phyloP scores from a whole-genome alignment of 192 early-diverging fungal genomes.

The Coemansia sp. region DNA sequence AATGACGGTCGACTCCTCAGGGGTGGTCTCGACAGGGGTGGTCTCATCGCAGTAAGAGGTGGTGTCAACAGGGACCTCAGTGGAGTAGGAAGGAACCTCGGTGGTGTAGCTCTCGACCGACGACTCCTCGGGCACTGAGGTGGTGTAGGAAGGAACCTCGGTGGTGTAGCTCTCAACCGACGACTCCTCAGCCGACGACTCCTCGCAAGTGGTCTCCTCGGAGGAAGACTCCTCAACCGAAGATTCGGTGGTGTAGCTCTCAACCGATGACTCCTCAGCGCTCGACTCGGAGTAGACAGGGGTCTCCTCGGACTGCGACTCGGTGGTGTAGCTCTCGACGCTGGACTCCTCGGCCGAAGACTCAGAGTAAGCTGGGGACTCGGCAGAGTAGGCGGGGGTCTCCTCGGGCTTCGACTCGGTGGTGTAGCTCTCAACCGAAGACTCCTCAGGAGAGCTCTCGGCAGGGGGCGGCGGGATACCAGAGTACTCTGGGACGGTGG shows the following conservation, averaged over 20 bases:
- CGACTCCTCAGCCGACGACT: conserved; percentile 1
- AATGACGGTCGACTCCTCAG: conserved; percentile 3
- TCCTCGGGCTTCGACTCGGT: not conserved
- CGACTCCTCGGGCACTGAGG: not conserved
- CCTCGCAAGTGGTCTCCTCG: not conserved
- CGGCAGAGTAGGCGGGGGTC: not conserved
- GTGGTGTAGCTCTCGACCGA: not conserved
- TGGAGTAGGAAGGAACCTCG: conserved; percentile 17
- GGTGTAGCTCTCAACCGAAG: not conserved
- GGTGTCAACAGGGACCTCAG: conserved; percentile 2
- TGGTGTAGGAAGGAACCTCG: no score
- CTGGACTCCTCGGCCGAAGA: no score
- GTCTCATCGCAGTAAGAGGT: conserved; percentile 4
- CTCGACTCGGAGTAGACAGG: no score
- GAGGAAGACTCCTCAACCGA: not conserved
- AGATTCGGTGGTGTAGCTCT: no score
- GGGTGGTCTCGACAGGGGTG: conserved; percentile 2
- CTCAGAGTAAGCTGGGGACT: conserved; percentile 4
- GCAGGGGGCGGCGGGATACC: conserved; percentile 12
- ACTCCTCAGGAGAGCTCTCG: conserved; percentile 1
- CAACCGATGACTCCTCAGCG: no score
- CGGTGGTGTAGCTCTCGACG: not conserved
- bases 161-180: not conserved
- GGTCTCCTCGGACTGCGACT: no score
- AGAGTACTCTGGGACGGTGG: conserved; percentile 14